Conservation (phyloP, 352 stramenopile genomes). For the Phytophthora chlamydospora region DNA sequence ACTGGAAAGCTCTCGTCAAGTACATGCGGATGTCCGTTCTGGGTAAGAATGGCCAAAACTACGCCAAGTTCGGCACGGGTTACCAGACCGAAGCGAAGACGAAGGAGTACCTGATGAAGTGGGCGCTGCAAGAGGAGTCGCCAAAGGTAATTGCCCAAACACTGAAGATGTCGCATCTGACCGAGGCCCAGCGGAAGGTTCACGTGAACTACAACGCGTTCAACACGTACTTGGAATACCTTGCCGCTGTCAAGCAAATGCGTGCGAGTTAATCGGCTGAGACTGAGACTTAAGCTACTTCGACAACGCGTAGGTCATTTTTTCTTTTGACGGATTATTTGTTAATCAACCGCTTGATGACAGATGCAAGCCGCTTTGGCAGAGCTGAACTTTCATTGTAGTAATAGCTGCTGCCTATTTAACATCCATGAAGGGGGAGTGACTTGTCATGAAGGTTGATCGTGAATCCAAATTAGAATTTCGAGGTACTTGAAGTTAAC, state of each 20-base stretch:
- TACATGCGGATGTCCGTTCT: conserved; percentile 3
- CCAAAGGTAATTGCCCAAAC: not conserved
- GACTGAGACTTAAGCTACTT: too few relatives aligned
- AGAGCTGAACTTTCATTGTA: too few relatives aligned
- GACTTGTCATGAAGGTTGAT: too few relatives aligned
- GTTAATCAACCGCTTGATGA: too few relatives aligned
- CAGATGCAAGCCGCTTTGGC: too few relatives aligned
- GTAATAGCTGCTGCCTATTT: too few relatives aligned
- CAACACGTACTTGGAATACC: not conserved
- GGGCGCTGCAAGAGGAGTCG: not conserved
- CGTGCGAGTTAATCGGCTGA: too few relatives aligned
- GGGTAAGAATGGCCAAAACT: not conserved
- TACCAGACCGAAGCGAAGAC: not conserved
- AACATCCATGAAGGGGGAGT: too few relatives aligned
- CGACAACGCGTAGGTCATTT: too few relatives aligned
- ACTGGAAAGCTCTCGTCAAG: not conserved
- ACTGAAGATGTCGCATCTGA: not conserved
- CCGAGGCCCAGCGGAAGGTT: not conserved
- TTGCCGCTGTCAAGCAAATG: not conserved
- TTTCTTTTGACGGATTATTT: too few relatives aligned
- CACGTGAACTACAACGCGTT: not conserved
- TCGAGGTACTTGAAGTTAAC: too few relatives aligned
- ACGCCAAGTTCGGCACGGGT: not conserved
- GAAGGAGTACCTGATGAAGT: not conserved
- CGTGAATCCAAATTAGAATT: too few relatives aligned